These are phyloP conservation scores for Phytophthora pinifolia DNA, from an alignment of 352 stramenopile species.

Conservation along the genomic window DNA sequence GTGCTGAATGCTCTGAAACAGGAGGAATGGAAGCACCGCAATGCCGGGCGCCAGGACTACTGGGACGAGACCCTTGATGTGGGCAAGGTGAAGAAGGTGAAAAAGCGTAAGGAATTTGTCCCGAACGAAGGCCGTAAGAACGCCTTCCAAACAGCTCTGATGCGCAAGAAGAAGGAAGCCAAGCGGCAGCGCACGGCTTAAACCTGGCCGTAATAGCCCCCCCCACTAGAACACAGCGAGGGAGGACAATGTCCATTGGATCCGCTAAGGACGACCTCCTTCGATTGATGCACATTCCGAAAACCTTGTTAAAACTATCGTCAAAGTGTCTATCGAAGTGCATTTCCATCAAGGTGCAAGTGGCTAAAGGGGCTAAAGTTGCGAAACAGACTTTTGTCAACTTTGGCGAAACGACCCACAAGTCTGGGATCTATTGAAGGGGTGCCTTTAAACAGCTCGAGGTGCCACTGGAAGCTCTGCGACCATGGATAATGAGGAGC, in stretches of 20 bases:
- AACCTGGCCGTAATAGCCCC: conserved; percentile 8
- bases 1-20: conserved; percentile 73
- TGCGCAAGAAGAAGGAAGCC: conserved; percentile 57
- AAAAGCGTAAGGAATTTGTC: conserved; percentile 83
- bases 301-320: conserved; percentile 12
- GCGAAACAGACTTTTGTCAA: conserved; percentile 1
- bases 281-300: conserved; percentile 25
- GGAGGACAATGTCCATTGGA: conserved; percentile 9
- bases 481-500: conserved; percentile 20
- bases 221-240: conserved; percentile 16
- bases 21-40: conserved; percentile 74
- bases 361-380: not conserved
- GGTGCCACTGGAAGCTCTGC: not conserved
- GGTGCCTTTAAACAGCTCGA: conserved; percentile 4
- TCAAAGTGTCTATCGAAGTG: too few relatives aligned
- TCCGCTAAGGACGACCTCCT: conserved; percentile 4
- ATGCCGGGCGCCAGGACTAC: conserved; percentile 62
- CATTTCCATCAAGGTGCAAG: not conserved
- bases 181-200: conserved; percentile 35
- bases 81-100: conserved; percentile 82
- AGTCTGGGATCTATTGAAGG: conserved; percentile 15
- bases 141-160: conserved; percentile 61
- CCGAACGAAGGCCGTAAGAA: conserved; percentile 75
- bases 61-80: conserved; percentile 78
- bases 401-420: conserved; percentile 13